A percentile compares a stretch with the other conserved stretches of the same genome.
Conservation (phyloP, 257 asterid species). For the Scutellaria baicalensis region DNA sequence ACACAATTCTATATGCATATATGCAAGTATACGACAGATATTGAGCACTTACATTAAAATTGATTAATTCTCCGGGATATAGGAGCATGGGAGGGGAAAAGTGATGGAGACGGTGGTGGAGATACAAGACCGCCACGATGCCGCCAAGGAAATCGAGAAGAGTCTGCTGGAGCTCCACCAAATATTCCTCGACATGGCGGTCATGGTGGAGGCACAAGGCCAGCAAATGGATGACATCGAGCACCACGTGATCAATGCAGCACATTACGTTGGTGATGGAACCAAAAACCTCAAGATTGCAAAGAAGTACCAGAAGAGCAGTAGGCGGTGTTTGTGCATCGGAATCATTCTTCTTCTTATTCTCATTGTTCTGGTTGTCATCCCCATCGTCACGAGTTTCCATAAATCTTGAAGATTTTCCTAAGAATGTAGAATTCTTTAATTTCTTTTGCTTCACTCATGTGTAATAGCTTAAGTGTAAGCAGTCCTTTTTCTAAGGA, state of each 20-base stretch:
- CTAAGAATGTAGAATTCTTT: background rate
- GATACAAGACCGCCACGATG: conserved; percentile 75
- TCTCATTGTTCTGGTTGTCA: conserved; percentile 46
- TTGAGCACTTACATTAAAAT: too few species aligned
- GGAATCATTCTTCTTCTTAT: conserved; percentile 59
- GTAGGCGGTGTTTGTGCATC: conserved; percentile 69
- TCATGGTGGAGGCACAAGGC: conserved; percentile 93
- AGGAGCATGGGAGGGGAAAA: conserved; percentile 90
- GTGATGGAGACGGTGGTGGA: conserved; percentile 84
- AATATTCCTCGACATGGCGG: conserved; percentile 88
- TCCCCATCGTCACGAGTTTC: conserved; percentile 73
- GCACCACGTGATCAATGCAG: conserved; percentile 74
- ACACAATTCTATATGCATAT: too few species aligned
- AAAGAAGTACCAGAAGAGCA: conserved; percentile 62
- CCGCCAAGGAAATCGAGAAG: conserved; percentile 83
- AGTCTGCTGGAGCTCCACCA: conserved; percentile 93
- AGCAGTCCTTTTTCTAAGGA: background rate
- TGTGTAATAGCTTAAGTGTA: conserved; percentile 13
- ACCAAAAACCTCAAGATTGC: conserved; percentile 72
- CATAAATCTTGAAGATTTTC: conserved; percentile 33
- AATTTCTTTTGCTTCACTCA: conserved; percentile 9
- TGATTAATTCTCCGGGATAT: too few species aligned
- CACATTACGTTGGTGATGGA: conserved; percentile 61
- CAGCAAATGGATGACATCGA: conserved; percentile 90
- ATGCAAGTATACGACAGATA: too few species aligned